Evolutionary conservation across 257 asterid species (phyloP), one percentile per base, ranked within the genome.

Genomic region (Parsonsia alboflavescens): DNA sequence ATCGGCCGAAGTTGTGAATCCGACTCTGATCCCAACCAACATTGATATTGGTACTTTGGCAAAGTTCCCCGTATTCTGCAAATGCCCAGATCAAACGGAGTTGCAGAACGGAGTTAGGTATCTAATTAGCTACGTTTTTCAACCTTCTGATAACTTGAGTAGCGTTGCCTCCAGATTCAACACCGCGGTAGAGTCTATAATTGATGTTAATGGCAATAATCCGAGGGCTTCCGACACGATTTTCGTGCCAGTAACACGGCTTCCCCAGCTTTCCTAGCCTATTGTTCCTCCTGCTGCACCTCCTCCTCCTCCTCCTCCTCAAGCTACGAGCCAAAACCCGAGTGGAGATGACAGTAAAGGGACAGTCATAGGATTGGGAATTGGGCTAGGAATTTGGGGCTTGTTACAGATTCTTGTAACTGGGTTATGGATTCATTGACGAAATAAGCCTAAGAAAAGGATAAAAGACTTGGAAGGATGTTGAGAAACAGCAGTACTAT

Each of bases 41-140:
- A 88, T 95, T 41, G 11, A 58, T 0, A 1, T 81, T 28, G 98
- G 98, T 0, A 85, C 22, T 1, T 71, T 74, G 2, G 75, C 72
- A 13, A 74, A 61, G 2, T 90, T 95, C 44, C 99, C 99, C 7
- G 76, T 95, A 42, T 95, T 95, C 81, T 95, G 99, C 73, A 84
- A 78, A 79, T 95, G 99, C 70, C 97, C 98, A 12, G 82, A 49
- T 30, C 16, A 81, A 0, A 79, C 86, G 24, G 86, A 85, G 79
- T 10, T 76, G 79, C 80, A 7, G 44, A 85, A 80, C 57, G 67
- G 30, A 42, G 70, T 84, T 48, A 88, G 79, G 70, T 86, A 68
- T 71, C 89, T 92, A 4, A 71, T 95, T 72, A 90, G 81, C 80
- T 95, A 95, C 53, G 91, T 89, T 54, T 82, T 85, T 28, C 99